Conservation (phyloP, 2,329 filamentous ascomycete species). For the Trichoderma brevicompactum region DNA sequence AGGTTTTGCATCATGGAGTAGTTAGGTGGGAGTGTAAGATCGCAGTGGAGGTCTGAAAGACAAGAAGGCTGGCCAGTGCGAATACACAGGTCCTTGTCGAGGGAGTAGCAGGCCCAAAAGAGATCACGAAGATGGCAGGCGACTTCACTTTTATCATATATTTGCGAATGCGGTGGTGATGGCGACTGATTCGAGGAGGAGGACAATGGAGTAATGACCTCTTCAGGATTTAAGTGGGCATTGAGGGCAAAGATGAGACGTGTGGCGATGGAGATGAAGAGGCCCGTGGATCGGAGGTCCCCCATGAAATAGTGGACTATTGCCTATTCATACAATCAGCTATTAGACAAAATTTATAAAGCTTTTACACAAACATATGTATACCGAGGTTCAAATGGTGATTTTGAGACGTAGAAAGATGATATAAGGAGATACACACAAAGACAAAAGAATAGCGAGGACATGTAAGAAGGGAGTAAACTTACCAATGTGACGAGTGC, state of each 20-base stretch:
- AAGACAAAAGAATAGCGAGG: not conserved
- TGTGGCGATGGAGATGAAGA: not conserved
- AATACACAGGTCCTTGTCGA: not conserved
- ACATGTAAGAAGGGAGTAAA: not conserved
- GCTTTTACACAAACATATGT: no score
- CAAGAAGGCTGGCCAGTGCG: not conserved
- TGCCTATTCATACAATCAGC: not conserved
- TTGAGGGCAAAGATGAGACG: not conserved
- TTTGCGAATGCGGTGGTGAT: not conserved
- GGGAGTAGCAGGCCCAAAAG: slow-evolving; percentile 8
- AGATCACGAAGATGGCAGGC: not conserved
- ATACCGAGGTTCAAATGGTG: no score
- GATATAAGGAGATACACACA: not conserved
- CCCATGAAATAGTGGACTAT: not conserved
- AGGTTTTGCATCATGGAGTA: not conserved
- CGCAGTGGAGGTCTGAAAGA: not conserved
- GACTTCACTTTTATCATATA: not conserved
- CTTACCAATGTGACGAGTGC: not conserved
- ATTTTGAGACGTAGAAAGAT: no score
- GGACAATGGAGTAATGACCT: not conserved
- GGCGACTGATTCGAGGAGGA: not conserved
- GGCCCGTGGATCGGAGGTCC: not conserved
- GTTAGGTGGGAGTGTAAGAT: not conserved
- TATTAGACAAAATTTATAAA: not conserved
- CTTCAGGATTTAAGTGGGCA: not conserved